These are phyloP conservation scores for Hsuehochloa calcarea DNA, from an alignment of 176 grass and related monocot species.

Conservation along the genomic window DNA sequence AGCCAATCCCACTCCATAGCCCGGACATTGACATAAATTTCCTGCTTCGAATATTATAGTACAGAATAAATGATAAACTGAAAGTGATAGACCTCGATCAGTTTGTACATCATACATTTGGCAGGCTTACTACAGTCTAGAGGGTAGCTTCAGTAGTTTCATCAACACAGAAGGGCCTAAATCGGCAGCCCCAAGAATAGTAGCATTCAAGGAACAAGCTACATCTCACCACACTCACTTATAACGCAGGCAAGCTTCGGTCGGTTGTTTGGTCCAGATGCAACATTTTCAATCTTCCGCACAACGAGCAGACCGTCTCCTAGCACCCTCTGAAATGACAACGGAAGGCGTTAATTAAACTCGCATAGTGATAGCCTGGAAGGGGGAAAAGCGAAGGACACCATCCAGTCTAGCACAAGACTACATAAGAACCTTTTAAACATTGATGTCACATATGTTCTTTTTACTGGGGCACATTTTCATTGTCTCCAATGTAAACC, in stretches of 20 bases:
- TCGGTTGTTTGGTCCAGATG: conserved; percentile 84
- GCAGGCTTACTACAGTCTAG: neutral
- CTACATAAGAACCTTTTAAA: neutral
- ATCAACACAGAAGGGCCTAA: neutral
- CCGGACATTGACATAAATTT: too few species aligned
- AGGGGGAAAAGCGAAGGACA: too few species aligned
- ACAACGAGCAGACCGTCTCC: conserved; percentile 77
- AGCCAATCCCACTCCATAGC: too few species aligned
- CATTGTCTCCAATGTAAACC: neutral
- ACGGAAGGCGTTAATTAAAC: neutral
- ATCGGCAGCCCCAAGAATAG: neutral
- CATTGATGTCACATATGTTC: neutral
- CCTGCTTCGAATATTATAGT: conserved; percentile 11
- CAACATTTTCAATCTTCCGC: conserved; percentile 89
- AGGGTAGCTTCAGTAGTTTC: neutral
- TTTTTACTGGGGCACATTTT: neutral
- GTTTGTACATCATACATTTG: neutral
- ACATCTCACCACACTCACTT: conserved; percentile 93
- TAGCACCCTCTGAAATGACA: conserved; percentile 62
- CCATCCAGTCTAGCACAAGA: neutral
- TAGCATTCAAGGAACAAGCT: conserved; percentile 17
- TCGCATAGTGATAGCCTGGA: neutral
- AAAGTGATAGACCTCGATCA: neutral
- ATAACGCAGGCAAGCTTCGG: conserved; percentile 84
- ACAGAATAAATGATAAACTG: neutral